Evolutionary conservation across 805 yeast species (phyloP).

Genomic region (Schwanniomyces polymorphus): DNA sequence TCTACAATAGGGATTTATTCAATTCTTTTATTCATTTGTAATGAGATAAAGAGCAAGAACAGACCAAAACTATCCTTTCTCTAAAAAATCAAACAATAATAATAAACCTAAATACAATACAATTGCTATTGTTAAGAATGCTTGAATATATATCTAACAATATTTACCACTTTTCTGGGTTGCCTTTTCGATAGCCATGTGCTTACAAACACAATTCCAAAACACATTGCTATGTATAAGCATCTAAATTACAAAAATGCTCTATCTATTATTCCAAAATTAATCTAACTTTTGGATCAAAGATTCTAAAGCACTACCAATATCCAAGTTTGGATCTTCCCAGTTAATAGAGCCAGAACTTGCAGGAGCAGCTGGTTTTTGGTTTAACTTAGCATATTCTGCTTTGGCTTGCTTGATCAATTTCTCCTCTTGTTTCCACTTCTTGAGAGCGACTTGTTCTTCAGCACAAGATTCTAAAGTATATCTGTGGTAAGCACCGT

Average conservation of each 20-base stretch:
- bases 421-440: constrained; percentile 64
- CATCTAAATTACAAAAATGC: neutral
- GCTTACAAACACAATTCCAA: neutral
- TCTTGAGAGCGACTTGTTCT: constrained; percentile 55
- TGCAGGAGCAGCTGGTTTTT: constrained; percentile 35
- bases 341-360: constrained; percentile 60
- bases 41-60: neutral
- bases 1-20: too few species aligned
- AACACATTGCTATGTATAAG: neutral
- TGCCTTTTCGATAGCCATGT: neutral
- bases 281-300: constrained; percentile 57
- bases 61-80: neutral
- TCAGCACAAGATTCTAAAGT: constrained; percentile 60
- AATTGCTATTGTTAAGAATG: neutral
- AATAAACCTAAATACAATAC: neutral
- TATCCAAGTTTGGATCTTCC: constrained; percentile 89
- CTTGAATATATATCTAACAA: neutral
- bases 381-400: constrained; percentile 70
- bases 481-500: constrained; percentile 86
- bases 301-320: constrained; percentile 66
- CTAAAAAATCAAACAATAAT: neutral
- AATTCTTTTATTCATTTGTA: neutral
- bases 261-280: neutral
- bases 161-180: neutral
- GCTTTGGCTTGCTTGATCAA: constrained; percentile 87